These are phyloP conservation scores for Schrenkiella parvula DNA, from an alignment of 345 rosid species.

Conservation along the genomic window DNA sequence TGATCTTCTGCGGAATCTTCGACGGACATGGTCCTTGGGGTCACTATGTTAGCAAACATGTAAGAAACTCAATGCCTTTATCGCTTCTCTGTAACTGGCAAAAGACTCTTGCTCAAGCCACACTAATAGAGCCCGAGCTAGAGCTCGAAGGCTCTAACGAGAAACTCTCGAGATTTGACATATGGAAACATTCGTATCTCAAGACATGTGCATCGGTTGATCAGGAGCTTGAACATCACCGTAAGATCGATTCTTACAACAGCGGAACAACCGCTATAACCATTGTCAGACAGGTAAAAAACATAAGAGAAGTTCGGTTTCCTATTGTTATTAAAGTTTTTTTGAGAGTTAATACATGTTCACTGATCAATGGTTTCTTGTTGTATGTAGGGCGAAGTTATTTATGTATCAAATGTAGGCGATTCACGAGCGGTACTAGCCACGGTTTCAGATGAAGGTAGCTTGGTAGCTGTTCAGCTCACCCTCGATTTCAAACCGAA, in stretches of 20 bases:
- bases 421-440: slow-evolving; percentile 95
- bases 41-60: slow-evolving; percentile 81
- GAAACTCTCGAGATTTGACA: slow-evolving; percentile 44
- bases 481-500: slow-evolving; percentile 89
- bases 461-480: slow-evolving; percentile 72
- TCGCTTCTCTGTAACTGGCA: slow-evolving; percentile 84
- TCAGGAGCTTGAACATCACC: slow-evolving; percentile 64
- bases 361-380: slow-evolving; percentile 17
- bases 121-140: slow-evolving; percentile 42
- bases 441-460: slow-evolving; percentile 72
- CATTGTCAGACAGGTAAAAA: slow-evolving; percentile 77
- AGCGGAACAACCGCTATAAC: slow-evolving; percentile 91
- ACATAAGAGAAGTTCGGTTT: neutral
- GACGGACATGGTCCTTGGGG: slow-evolving; percentile 99
- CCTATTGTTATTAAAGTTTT: neutral
- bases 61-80: slow-evolving; percentile 69
- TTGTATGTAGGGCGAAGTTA: slow-evolving; percentile 55
- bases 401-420: slow-evolving; percentile 77
- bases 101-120: slow-evolving; percentile 57
- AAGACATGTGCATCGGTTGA: slow-evolving; percentile 81
- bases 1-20: slow-evolving; percentile 88
- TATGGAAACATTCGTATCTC: slow-evolving; percentile 80
- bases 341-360: neutral
- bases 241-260: slow-evolving; percentile 67
- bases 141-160: slow-evolving; percentile 36